Percentiles rank a stretch among this genome's conserved stretches.
These are phyloP conservation scores for Ganoderma meredithae DNA, from an alignment of 1,284 basidiomycete species.

Conservation along the genomic window DNA sequence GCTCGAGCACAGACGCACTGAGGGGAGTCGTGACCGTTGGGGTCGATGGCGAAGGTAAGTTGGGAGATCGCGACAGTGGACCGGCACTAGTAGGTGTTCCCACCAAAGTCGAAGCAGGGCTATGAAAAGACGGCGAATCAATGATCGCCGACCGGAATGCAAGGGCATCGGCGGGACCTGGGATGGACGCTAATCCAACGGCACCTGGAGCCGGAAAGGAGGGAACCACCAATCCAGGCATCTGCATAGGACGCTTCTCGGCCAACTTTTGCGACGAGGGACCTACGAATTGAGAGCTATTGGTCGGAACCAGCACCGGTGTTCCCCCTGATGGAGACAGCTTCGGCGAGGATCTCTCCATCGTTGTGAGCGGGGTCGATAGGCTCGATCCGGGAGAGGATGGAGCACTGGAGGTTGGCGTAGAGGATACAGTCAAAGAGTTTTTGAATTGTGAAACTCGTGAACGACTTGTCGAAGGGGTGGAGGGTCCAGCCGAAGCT, in stretches of 20 bases:
- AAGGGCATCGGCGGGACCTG: neutral
- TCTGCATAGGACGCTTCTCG: constrained; percentile 20
- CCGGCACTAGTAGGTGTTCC: constrained; percentile 27
- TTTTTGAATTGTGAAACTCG: constrained; percentile 52
- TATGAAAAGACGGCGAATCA: constrained; percentile 45
- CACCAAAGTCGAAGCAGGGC: constrained; percentile 28
- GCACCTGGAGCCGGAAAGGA: constrained; percentile 30
- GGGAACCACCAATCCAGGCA: constrained; percentile 30
- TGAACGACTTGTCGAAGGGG: constrained; percentile 42
- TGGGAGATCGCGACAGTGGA: constrained; percentile 31
- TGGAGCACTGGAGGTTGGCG: constrained; percentile 13
- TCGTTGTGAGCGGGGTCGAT: constrained; percentile 39
- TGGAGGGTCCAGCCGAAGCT: neutral
- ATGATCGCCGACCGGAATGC: constrained; percentile 31
- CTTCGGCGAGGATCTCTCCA: constrained; percentile 44
- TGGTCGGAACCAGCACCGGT: constrained; percentile 30
- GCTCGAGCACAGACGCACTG: constrained; percentile 38
- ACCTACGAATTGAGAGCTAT: constrained; percentile 21
- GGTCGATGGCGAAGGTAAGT: constrained; percentile 28
- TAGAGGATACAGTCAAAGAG: constrained; percentile 27
- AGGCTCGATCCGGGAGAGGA: constrained; percentile 28
- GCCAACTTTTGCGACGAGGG: constrained; percentile 7
- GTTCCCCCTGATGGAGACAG: constrained; percentile 33
- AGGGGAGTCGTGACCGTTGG: constrained; percentile 14
- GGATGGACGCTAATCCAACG: constrained; percentile 20